Evolutionary conservation across 23 red algal species (phyloP).

Genomic region (Gracilariopsis chorda): DNA sequence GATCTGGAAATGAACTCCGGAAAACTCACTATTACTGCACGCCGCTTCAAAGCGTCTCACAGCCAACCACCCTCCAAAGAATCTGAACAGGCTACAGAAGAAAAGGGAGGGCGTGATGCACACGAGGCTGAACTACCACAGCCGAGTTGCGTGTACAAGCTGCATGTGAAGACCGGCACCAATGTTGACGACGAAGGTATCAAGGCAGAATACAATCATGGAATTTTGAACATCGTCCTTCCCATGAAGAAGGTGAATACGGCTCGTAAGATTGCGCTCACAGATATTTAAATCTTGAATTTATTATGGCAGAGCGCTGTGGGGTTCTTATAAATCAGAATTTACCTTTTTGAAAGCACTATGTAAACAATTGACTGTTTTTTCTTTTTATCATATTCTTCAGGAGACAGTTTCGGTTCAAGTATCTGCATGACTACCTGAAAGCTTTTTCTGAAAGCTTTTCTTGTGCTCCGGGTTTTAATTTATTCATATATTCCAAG

Average conservation of each 20-base stretch:
- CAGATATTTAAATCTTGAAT: no score
- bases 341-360: no score
- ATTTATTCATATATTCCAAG: no score
- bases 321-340: no score
- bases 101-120: background rate
- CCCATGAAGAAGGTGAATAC: background rate
- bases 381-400: no score
- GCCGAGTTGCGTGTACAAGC: background rate
- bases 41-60: background rate
- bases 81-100: background rate
- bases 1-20: background rate
- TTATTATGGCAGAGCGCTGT: no score
- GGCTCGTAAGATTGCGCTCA: constrained; percentile 10
- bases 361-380: no score
- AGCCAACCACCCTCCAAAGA: background rate
- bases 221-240: background rate
- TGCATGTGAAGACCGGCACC: background rate
- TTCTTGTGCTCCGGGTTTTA: no score
- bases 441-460: no score
- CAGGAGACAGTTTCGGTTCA: no score
- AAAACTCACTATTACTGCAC: background rate
- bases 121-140: background rate
- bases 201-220: background rate
- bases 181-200: background rate
- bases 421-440: no score